Evolutionary conservation across 2,329 filamentous ascomycete genomes (phyloP).

Genomic region (Ophiostoma perfectum): DNA sequence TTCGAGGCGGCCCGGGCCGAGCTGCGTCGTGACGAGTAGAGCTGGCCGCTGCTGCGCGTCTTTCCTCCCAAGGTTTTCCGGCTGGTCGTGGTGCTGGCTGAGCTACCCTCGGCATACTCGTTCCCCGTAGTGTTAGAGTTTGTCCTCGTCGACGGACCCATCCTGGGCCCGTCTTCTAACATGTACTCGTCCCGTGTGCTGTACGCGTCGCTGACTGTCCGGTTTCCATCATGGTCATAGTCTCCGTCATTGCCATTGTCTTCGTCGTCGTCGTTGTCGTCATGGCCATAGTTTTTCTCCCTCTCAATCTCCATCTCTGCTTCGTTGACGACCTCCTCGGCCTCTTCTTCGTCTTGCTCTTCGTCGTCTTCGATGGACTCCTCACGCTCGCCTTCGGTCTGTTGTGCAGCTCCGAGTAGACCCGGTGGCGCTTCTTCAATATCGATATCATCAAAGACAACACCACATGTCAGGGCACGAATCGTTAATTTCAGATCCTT

Average conservation of each 20-base stretch:
- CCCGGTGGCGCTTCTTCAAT: slow-evolving; percentile 38
- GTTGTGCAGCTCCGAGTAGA: slow-evolving; percentile 37
- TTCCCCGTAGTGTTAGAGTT: background rate
- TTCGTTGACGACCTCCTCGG: slow-evolving; percentile 28
- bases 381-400: slow-evolving; percentile 27
- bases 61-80: background rate
- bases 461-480: slow-evolving; percentile 41
- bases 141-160: background rate
- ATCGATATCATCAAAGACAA: slow-evolving; percentile 35
- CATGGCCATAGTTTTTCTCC: no score
- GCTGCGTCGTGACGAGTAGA: background rate
- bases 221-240: background rate
- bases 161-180: background rate
- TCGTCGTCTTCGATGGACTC: slow-evolving; percentile 28
- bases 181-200: background rate
- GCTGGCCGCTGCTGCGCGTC: background rate
- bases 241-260: slow-evolving; percentile 5
- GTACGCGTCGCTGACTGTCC: background rate
- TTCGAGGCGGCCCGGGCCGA: background rate
- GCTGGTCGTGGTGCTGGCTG: background rate
- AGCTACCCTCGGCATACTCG: background rate
- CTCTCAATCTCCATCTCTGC: slow-evolving; percentile 25
- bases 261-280: background rate
- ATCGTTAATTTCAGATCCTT: slow-evolving; percentile 43
- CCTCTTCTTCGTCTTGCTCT: slow-evolving; percentile 29